A percentile compares a stretch with the other conserved stretches of the same genome.
Evolutionary conservation across 2,329 filamentous ascomycete species (phyloP).

Genomic region (Xylaria sp.): DNA sequence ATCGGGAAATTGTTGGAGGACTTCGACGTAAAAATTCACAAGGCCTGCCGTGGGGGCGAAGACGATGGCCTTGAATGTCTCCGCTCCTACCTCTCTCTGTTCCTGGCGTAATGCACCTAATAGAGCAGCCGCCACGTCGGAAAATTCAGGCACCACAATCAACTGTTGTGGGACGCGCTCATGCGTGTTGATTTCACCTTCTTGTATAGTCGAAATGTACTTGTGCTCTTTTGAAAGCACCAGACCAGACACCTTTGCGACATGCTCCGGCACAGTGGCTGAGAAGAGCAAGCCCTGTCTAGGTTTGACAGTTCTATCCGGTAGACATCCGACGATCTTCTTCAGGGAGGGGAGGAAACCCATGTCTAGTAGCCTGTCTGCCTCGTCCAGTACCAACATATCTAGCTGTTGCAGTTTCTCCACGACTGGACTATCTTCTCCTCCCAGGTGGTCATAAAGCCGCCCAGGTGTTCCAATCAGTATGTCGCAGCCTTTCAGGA

Average conservation of each 20-base stretch:
- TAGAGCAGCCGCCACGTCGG: slow-evolving; percentile 71
- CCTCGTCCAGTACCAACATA: slow-evolving; percentile 85
- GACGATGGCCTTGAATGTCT: slow-evolving; percentile 83
- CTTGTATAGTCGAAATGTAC: slow-evolving; percentile 82
- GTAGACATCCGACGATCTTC: slow-evolving; percentile 79
- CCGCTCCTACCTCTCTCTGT: slow-evolving; percentile 48
- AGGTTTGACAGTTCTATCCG: slow-evolving; percentile 67
- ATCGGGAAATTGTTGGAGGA: slow-evolving; percentile 55
- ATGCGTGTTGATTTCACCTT: slow-evolving; percentile 81
- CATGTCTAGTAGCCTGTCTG: slow-evolving; percentile 83
- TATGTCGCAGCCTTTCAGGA: slow-evolving; percentile 79
- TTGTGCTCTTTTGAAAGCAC: slow-evolving; percentile 79
- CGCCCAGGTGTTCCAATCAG: slow-evolving; percentile 85
- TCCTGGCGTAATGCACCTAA: slow-evolving; percentile 66
- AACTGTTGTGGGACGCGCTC: slow-evolving; percentile 78
- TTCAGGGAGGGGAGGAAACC: slow-evolving; percentile 84
- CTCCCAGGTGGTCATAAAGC: slow-evolving; percentile 80
- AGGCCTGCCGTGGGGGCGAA: slow-evolving; percentile 74
- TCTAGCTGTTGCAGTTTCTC: slow-evolving; percentile 76
- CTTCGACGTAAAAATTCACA: slow-evolving; percentile 61
- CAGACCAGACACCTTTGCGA: slow-evolving; percentile 76
- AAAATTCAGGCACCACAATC: slow-evolving; percentile 74
- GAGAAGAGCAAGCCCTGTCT: slow-evolving; percentile 84
- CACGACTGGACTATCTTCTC: slow-evolving; percentile 74
- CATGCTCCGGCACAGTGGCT: slow-evolving; percentile 83